Evolutionary conservation across 176 grass and related monocot genomes (phyloP), one percentile per base, ranked within the genome.

Genomic region (Oryza punctata): DNA sequence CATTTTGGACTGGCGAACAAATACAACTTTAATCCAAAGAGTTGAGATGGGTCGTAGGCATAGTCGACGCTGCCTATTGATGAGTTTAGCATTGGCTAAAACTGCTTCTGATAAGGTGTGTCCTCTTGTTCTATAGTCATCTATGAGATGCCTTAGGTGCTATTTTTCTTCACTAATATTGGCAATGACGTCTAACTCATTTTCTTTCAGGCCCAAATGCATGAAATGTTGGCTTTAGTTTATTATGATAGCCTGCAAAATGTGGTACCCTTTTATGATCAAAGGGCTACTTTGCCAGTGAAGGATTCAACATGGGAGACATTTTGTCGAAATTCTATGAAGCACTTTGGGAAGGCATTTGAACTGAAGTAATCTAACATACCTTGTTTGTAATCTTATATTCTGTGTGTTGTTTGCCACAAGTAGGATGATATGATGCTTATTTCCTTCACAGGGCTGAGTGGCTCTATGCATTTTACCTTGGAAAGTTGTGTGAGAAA

Each of bases 181-280:
- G 52, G 61, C 49, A 23, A 67, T 72, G 70, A 47, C 16, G 60
- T 57, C 25, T 78, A 35, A 78, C 59, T 43, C 61, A n/a, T 79
- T 84, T 70, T 75, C 7, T 21, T 84, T 78, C 93, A 98, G 96
- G 84, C 85, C 10, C 86, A 98, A 82, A 93, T 88, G 76, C 91
- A 95, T 81, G 96, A 98, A 92, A 85, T 98, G 73, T 84, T 98
- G 80, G 91, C 96, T 29, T 87, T 98, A 65, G 96, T 98, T 61
- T 98, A 98, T 86, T 98, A 98, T 43, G 96, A 98, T 40, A 89
- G 91, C 84, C 28, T 98, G 69, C 93, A 98, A 80, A 98, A 93
- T 85, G 96, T 98, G 76, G 96, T 95, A 75, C 96, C 96, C 57
- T 98, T 90, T 86, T 98, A 95, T 91, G 96, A 98, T 88, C 96